Evolutionary conservation across 2,329 filamentous ascomycete genomes (phyloP).

Genomic region (Phialophora expanda): DNA sequence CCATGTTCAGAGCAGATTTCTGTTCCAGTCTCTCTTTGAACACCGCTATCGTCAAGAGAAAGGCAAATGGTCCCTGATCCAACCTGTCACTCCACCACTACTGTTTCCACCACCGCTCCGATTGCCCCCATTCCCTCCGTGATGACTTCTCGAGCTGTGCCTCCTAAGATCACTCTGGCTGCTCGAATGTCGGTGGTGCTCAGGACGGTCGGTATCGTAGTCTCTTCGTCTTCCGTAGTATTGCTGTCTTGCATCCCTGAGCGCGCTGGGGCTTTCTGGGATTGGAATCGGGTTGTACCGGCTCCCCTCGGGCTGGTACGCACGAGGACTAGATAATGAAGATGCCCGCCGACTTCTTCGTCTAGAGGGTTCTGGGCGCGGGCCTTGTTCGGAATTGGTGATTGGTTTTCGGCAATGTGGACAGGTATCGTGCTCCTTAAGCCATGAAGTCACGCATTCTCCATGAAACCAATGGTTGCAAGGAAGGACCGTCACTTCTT

Average conservation of each 20-base stretch:
- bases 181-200: slow-evolving; percentile 35
- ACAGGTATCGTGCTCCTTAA: slow-evolving; percentile 90
- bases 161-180: slow-evolving; percentile 30
- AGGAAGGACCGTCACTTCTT: slow-evolving; percentile 76
- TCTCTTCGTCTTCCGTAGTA: slow-evolving; percentile 33
- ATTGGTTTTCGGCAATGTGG: slow-evolving; percentile 61
- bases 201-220: slow-evolving; percentile 21
- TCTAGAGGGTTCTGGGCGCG: slow-evolving; percentile 16
- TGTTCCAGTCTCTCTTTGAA: background rate
- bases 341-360: slow-evolving; percentile 30
- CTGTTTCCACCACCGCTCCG: slow-evolving; percentile 23
- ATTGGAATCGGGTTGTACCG: slow-evolving; percentile 34
- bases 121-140: slow-evolving; percentile 5
- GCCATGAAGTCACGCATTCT: slow-evolving; percentile 79
- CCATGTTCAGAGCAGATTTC: background rate
- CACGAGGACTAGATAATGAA: slow-evolving; percentile 32
- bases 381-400: slow-evolving; percentile 33
- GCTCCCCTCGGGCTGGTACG: slow-evolving; percentile 34
- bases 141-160: slow-evolving; percentile 20
- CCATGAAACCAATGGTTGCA: slow-evolving; percentile 96
- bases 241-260: slow-evolving; percentile 32
- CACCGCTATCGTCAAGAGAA: slow-evolving; percentile 18
- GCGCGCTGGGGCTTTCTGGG: slow-evolving; percentile 34
- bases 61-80: slow-evolving; percentile 41
- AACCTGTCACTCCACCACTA: slow-evolving; percentile 40